These are phyloP conservation scores for Ustilago tritici DNA, from an alignment of 1,284 basidiomycete genomes.

Conservation along the genomic window DNA sequence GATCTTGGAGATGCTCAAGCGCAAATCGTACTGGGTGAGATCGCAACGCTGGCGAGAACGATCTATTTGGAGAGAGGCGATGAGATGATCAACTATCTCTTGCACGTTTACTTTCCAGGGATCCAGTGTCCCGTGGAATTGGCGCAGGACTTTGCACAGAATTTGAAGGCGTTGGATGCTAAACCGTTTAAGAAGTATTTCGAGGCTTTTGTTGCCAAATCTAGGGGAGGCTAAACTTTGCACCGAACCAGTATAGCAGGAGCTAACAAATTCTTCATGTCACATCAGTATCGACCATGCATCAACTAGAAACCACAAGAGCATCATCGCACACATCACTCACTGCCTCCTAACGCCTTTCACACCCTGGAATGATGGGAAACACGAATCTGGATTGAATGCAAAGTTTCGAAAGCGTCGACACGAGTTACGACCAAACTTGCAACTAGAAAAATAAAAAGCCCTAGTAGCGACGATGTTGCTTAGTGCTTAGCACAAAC, in stretches of 20 bases:
- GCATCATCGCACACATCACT: neutral
- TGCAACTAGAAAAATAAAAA: neutral
- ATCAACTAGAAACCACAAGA: slow-evolving; percentile 4
- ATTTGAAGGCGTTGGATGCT: slow-evolving; percentile 72
- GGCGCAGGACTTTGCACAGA: slow-evolving; percentile 77
- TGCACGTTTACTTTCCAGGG: slow-evolving; percentile 84
- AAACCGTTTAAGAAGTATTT: slow-evolving; percentile 77
- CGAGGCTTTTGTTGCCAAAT: slow-evolving; percentile 54
- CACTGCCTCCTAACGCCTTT: neutral
- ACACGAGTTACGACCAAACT: neutral
- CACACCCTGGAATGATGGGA: neutral
- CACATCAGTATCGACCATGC: neutral
- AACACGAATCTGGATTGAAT: neutral
- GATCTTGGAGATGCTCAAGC: slow-evolving; percentile 87
- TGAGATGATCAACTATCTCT: slow-evolving; percentile 86
- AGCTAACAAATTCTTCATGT: neutral
- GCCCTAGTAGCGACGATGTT: neutral
- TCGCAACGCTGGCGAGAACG: slow-evolving; percentile 78
- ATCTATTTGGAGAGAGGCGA: slow-evolving; percentile 82
- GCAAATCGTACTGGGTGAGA: slow-evolving; percentile 52
- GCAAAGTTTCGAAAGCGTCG: neutral
- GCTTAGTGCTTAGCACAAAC: slow-evolving; percentile 36
- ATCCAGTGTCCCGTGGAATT: slow-evolving; percentile 86
- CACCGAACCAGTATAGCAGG: neutral
- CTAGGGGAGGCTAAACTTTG: slow-evolving; percentile 33